Evolutionary conservation across 192 early-diverging fungal genomes (phyloP).

Genomic region (Backusella luteola): DNA sequence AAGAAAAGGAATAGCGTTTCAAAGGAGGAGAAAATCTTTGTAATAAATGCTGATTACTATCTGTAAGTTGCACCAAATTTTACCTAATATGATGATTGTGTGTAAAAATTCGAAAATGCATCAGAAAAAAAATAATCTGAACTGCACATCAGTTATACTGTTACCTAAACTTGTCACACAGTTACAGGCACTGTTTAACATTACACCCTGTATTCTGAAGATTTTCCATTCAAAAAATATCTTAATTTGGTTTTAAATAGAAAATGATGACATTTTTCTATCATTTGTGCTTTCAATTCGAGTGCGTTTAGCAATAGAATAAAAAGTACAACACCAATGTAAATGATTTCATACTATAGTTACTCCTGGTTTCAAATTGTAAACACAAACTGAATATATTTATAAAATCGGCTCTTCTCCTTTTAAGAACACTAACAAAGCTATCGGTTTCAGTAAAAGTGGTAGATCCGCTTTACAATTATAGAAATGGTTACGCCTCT

Average conservation of each 20-base stretch:
- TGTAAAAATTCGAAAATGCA: not conserved
- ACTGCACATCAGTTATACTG: not conserved
- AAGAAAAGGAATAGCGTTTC: not conserved
- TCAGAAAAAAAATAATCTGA: not conserved
- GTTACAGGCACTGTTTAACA: not conserved
- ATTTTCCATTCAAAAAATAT: not conserved
- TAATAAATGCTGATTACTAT: not conserved
- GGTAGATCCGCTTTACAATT: not conserved
- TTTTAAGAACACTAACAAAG: not conserved
- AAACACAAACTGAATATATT: not conserved
- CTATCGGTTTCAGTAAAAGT: not conserved
- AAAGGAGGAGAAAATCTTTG: not conserved
- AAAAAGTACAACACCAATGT: not conserved
- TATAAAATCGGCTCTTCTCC: conserved; percentile 5
- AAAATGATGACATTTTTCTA: not conserved
- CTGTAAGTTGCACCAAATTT: not conserved
- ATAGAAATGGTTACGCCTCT: not conserved
- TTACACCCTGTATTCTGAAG: not conserved
- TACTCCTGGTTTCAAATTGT: not conserved
- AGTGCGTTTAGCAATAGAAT: not conserved
- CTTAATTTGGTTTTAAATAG: not conserved
- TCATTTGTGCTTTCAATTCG: not conserved
- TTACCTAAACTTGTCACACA: not conserved
- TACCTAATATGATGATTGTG: not conserved
- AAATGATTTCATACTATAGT: not conserved